These are phyloP conservation scores for Zopfochytrium polystomum DNA, from an alignment of 371 early-diverging fungal species.

Conservation along the genomic window DNA sequence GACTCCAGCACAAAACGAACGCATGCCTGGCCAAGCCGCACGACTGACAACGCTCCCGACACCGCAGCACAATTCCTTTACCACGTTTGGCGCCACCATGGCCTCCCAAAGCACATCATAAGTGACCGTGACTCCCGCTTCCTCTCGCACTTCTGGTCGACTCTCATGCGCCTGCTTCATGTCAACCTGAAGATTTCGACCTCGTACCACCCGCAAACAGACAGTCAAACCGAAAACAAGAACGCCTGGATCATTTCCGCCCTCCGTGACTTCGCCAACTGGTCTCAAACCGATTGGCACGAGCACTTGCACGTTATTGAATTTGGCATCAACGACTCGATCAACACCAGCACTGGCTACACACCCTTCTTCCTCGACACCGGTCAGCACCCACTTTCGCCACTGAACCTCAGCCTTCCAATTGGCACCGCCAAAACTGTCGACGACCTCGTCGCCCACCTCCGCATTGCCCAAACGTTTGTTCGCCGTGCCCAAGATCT, in stretches of 20 bases:
- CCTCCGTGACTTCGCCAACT: conserved; percentile 8
- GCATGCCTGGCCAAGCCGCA: background rate
- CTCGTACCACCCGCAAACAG: conserved; percentile 50
- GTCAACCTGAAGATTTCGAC: conserved; percentile 41
- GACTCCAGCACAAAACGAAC: conserved; percentile 16
- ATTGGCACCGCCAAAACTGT: too few species aligned
- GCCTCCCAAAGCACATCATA: conserved; percentile 16
- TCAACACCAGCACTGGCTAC: too few species aligned
- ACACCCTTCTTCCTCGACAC: too few species aligned
- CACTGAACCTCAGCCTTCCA: too few species aligned
- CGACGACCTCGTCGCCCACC: too few species aligned
- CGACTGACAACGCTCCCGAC: background rate
- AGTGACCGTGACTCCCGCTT: too few species aligned
- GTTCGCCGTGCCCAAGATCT: too few species aligned
- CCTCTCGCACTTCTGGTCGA: conserved; percentile 27
- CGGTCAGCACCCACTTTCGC: too few species aligned
- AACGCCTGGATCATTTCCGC: conserved; percentile 12
- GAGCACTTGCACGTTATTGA: conserved; percentile 14
- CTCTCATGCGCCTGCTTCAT: conserved; percentile 24
- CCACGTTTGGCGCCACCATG: too few species aligned
- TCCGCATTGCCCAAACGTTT: too few species aligned
- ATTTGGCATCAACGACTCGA: too few species aligned
- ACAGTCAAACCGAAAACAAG: conserved; percentile 52
- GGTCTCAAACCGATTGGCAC: conserved; percentile 20
- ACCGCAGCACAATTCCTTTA: conserved; percentile 8